phyloP scores from a whole-genome alignment of 2,329 filamentous ascomycete genomes.

The Ambrosiella xylebori region DNA sequence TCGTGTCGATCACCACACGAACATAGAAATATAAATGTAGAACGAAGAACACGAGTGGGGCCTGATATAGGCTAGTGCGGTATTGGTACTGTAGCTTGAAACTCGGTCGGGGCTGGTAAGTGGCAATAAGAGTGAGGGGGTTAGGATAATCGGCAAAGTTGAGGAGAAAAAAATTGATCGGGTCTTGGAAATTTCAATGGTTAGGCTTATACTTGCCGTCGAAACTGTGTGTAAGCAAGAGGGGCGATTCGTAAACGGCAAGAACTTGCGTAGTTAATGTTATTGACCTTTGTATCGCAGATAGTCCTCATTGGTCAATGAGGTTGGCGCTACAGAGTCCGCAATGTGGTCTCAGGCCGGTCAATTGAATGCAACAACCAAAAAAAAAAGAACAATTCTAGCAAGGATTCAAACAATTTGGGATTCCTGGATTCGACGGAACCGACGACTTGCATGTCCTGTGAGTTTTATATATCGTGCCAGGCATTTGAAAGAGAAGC shows the following conservation, averaged over 20 bases:
- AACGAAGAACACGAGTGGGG: slow-evolving; percentile 2
- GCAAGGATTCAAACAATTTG: not conserved
- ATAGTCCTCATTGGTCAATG: not conserved
- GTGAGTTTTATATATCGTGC: not conserved
- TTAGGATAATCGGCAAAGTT: not conserved
- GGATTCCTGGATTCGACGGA: not conserved
- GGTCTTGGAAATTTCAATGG: not conserved
- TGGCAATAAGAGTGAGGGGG: not conserved
- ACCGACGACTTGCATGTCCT: not conserved
- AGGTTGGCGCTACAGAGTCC: not conserved
- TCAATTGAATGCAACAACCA: not conserved
- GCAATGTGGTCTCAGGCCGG: not conserved
- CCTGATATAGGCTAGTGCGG: not conserved
- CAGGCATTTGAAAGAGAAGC: not conserved
- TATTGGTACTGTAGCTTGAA: slow-evolving; percentile 2
- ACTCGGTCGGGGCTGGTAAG: not conserved
- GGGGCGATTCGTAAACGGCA: not conserved
- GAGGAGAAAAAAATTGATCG: not conserved
- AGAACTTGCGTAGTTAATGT: not conserved
- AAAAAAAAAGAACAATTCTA: not conserved
- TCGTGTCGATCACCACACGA: slow-evolving; percentile 2
- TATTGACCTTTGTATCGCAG: not conserved
- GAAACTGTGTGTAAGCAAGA: not conserved
- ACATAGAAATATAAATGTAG: not conserved
- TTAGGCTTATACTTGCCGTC: too few species aligned